Evolutionary conservation across 768 basidiomycete genomes (phyloP), one percentile per base, ranked within the genome.

Genomic region (Chalciporus chontae): DNA sequence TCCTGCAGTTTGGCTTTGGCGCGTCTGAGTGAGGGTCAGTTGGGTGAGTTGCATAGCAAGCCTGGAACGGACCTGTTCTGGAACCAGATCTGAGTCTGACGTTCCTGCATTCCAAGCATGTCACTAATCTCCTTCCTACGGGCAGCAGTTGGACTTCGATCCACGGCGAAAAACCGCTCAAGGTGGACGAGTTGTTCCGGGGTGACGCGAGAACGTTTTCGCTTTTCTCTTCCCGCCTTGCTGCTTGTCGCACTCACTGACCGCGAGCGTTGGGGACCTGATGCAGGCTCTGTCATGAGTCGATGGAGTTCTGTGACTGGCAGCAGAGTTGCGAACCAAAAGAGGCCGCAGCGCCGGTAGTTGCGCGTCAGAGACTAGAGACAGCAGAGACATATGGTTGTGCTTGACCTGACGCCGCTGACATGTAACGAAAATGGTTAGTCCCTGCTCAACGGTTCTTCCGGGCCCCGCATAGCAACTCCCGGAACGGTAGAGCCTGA

Each of bases 51-150:
- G 19, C 7, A 8, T 2, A 38, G 11, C 10, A 43, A 37, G 8
- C 27, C 27, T 6, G 29, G 3, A 5, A 55, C 57, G 7, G 23
- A 58, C 89, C 89, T 75, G 63, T 92, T 91, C 65, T 92, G 89
- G 59, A 90, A 92, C 90, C 90, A 91, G 41, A 92, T 86, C 68
- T 91, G 90, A 0, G 87, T 90, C 72, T 91, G 90, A 32, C 88
- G 82, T 68, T 91, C 90, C 44, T 86, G 79, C 85, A 92, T 90
- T 14, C 87, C 86, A 5, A 92, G 73, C 48, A 79, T 66, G 21
- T 83, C 78, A 50, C 85, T 81, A 45, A 92, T 88, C 58, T 90
- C 88, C 47, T 81, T 79, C 38, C 90, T 75, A 43, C 81, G 77
- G 10, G 77, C 76, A 2, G 85, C 83, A 3, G 85, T 85, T 9